These are phyloP conservation scores for Hamamelis virginiana DNA, from an alignment of 164 flowering plant genomes.

Conservation along the genomic window DNA sequence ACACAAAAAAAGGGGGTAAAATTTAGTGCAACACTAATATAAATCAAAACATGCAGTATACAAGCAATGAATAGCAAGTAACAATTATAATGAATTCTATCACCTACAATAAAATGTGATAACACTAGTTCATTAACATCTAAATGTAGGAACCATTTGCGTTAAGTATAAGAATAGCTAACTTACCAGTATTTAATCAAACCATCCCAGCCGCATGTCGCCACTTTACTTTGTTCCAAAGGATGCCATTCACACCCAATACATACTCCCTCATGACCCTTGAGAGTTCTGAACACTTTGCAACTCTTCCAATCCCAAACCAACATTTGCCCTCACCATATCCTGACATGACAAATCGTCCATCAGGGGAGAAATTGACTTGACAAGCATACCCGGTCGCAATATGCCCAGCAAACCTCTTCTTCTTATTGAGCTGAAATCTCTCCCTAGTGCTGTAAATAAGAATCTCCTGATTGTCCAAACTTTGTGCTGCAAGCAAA, in stretches of 20 bases:
- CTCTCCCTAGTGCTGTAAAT: conserved; percentile 89
- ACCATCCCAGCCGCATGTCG: too few species aligned
- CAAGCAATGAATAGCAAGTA: neutral
- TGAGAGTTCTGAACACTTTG: too few species aligned
- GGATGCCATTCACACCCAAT: conserved; percentile 96
- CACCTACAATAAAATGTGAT: too few species aligned
- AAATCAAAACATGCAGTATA: neutral
- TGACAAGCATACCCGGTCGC: conserved; percentile 98
- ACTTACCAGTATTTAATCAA: too few species aligned
- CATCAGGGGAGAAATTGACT: conserved; percentile 99
- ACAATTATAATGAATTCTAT: neutral
- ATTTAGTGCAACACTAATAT: too few species aligned
- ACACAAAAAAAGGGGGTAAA: too few species aligned
- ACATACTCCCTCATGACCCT: too few species aligned
- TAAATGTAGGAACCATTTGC: too few species aligned
- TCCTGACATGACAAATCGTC: conserved; percentile 94
- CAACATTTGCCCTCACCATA: conserved; percentile 97
- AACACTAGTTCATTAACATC: conserved; percentile 91
- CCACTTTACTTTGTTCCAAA: too few species aligned
- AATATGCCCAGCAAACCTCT: conserved; percentile 96
- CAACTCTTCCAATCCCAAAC: too few species aligned
- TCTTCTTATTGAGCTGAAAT: conserved; percentile 94
- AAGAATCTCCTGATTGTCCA: conserved; percentile 97
- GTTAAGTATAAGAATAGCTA: too few species aligned
- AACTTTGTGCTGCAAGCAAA: conserved; percentile 98